Evolutionary conservation across 179 eudicot species (phyloP).

Genomic region (Spinacia oleracea): DNA sequence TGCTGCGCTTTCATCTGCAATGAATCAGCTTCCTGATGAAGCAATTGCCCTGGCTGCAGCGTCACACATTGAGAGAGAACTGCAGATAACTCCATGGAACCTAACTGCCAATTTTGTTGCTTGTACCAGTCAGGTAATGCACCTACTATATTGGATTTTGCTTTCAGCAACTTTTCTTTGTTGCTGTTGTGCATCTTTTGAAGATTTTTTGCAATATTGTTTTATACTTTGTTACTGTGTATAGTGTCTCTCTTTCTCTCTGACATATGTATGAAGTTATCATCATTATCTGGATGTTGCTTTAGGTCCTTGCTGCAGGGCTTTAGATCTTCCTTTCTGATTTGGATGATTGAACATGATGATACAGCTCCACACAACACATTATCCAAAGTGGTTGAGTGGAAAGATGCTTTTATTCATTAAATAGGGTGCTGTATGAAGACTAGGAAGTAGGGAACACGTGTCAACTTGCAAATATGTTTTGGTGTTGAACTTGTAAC

Average conservation of each 20-base stretch:
- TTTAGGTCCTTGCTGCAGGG: background rate
- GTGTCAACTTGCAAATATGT: too few relatives aligned
- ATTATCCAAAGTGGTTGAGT: background rate
- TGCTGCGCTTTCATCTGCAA: slow-evolving; percentile 78
- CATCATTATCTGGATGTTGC: too few relatives aligned
- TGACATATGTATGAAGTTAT: background rate
- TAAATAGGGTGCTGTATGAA: background rate
- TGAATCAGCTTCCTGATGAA: slow-evolving; percentile 97
- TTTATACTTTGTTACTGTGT: background rate
- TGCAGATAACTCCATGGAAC: slow-evolving; percentile 97
- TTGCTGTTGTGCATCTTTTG: background rate
- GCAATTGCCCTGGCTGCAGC: slow-evolving; percentile 97
- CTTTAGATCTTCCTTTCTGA: too few relatives aligned
- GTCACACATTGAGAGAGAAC: slow-evolving; percentile 95
- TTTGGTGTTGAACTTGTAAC: background rate
- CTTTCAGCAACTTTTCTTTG: background rate
- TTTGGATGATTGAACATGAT: background rate
- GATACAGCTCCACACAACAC: background rate
- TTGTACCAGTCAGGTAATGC: slow-evolving; percentile 81
- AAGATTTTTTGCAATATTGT: background rate
- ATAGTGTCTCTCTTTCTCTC: background rate
- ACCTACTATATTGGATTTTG: background rate
- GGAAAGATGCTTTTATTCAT: background rate
- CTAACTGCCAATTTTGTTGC: slow-evolving; percentile 94
- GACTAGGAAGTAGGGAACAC: too few relatives aligned